phyloP scores from a whole-genome alignment of 805 yeast species.

The Schizosaccharomyces octosporus region DNA sequence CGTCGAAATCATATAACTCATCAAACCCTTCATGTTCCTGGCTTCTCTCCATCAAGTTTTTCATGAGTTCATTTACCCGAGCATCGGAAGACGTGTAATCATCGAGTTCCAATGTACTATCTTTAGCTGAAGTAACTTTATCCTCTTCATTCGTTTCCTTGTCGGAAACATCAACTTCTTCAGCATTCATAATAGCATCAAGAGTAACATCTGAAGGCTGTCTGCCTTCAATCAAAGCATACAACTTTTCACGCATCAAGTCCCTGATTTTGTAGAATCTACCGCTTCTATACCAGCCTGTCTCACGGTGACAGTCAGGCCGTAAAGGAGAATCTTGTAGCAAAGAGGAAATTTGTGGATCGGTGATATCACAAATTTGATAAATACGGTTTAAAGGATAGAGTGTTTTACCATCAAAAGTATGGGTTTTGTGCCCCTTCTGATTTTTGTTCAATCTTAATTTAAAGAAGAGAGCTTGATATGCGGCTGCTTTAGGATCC shows the following conservation, averaged over 20 bases:
- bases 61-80: neutral
- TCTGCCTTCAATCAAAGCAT: neutral
- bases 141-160: neutral
- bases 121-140: neutral
- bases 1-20: neutral
- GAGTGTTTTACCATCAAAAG: conserved; percentile 45
- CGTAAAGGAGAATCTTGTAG: conserved; percentile 19
- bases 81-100: neutral
- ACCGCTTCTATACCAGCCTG: neutral
- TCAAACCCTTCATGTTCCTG: neutral
- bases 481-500: conserved; percentile 29
- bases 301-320: conserved; percentile 18
- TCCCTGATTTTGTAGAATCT: neutral
- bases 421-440: conserved; percentile 18
- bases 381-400: conserved; percentile 42
- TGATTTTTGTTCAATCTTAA: conserved; percentile 13
- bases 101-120: neutral
- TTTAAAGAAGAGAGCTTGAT: conserved; percentile 72
- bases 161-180: neutral
- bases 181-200: neutral
- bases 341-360: conserved; percentile 29
- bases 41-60: neutral
- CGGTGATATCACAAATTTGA: conserved; percentile 58
- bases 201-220: neutral
- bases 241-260: neutral